Evolutionary conservation across 371 early-diverging fungal genomes (phyloP).

Genomic region (Coemansia sp.): DNA sequence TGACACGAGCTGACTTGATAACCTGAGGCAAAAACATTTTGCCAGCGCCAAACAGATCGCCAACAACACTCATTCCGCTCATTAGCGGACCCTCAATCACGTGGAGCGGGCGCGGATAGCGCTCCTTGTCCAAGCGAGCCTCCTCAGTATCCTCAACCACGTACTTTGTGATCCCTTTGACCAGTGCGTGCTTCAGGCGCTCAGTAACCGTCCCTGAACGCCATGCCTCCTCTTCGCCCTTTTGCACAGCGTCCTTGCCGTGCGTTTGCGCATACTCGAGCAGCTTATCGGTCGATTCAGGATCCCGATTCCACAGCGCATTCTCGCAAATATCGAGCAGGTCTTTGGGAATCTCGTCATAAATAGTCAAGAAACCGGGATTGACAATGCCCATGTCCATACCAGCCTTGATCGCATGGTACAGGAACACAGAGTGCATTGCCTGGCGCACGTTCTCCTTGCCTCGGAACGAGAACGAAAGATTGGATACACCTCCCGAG

Average conservation of each 20-base stretch:
- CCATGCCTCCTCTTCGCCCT: constrained; percentile 85
- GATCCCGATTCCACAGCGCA: constrained; percentile 87
- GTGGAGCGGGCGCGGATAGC: constrained; percentile 83
- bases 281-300: constrained; percentile 88
- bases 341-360: constrained; percentile 92
- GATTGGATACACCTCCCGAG: constrained; percentile 91
- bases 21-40: constrained; percentile 98
- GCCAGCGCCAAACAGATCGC: constrained; percentile 89
- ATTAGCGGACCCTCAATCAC: constrained; percentile 95
- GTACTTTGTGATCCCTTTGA: constrained; percentile 89
- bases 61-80: constrained; percentile 90
- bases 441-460: constrained; percentile 89
- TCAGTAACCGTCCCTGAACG: constrained; percentile 70
- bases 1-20: constrained; percentile 89
- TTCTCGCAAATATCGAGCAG: constrained; percentile 86
- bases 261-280: constrained; percentile 83
- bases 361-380: constrained; percentile 89
- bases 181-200: constrained; percentile 77
- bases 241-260: constrained; percentile 71
- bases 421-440: constrained; percentile 93
- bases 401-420: constrained; percentile 85
- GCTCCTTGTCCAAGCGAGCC: constrained; percentile 67
- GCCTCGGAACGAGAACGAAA: constrained; percentile 94
- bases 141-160: constrained; percentile 93
- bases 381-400: constrained; percentile 98